These are phyloP conservation scores for Chlorophyllum brunneum DNA, from an alignment of 768 basidiomycete genomes.

Conservation along the genomic window DNA sequence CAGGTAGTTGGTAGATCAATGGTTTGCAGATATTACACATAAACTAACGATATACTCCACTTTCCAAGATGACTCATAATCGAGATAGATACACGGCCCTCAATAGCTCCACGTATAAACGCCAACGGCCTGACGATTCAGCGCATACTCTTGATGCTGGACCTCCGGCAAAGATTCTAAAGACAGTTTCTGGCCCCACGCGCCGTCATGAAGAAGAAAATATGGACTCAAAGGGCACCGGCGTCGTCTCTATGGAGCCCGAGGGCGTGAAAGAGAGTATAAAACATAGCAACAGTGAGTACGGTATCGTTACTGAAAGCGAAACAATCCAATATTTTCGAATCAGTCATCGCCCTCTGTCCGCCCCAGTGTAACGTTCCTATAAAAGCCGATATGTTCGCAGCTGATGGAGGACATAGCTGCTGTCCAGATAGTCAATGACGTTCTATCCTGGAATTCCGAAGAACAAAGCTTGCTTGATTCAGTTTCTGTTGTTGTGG, in stretches of 20 bases:
- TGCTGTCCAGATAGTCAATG: neutral
- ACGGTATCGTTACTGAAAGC: neutral
- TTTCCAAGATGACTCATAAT: neutral
- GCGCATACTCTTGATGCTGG: neutral
- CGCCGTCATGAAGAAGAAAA: neutral
- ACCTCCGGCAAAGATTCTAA: constrained; percentile 1
- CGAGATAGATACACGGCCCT: too few relatives aligned
- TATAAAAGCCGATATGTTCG: neutral
- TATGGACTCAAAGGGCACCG: neutral
- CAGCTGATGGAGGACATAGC: neutral
- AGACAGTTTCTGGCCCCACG: neutral
- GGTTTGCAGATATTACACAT: too few relatives aligned
- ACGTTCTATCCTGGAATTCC: neutral
- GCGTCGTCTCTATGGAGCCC: neutral
- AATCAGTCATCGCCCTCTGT: constrained; percentile 1
- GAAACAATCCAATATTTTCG: neutral
- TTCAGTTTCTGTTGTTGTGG: neutral
- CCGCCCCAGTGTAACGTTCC: neutral
- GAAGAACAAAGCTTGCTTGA: neutral
- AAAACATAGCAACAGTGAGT: neutral
- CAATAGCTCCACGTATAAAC: neutral
- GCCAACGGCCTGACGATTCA: constrained; percentile 2
- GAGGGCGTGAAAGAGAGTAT: neutral
- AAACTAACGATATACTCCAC: too few relatives aligned
- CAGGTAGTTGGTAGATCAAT: too few relatives aligned